A percentile compares a stretch with the other conserved stretches of the same genome.
Conservation (phyloP, 257 asterid genomes). For the Solanum rostratum region DNA sequence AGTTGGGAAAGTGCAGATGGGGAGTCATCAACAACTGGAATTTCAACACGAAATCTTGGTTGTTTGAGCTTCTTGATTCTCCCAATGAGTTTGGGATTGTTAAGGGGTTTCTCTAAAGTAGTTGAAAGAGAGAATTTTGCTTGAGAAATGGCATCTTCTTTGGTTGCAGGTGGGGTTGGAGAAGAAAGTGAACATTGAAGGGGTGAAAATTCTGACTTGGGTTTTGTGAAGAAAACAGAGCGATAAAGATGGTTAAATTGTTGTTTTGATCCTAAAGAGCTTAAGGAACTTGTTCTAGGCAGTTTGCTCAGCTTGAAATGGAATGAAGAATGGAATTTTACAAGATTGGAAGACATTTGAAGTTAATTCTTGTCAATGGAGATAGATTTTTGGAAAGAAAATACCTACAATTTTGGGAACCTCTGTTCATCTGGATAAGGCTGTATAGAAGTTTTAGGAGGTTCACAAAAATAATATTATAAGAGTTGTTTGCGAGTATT, state of each 20-base stretch:
- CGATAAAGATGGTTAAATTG: not conserved
- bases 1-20: slow-evolving; percentile 45
- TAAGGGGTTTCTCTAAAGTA: slow-evolving; percentile 66
- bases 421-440: not conserved
- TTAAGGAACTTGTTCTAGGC: not conserved
- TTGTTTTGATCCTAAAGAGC: not conserved
- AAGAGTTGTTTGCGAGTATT: too few relatives aligned
- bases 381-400: not conserved
- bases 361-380: not conserved
- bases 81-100: slow-evolving; percentile 67
- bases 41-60: slow-evolving; percentile 69
- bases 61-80: slow-evolving; percentile 77
- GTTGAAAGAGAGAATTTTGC: slow-evolving; percentile 61
- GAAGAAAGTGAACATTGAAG: slow-evolving; percentile 37
- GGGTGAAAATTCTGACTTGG: slow-evolving; percentile 6
- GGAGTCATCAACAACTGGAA: slow-evolving; percentile 74
- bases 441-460: not conserved
- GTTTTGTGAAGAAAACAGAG: slow-evolving; percentile 8
- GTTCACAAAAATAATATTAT: not conserved
- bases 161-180: slow-evolving; percentile 63
- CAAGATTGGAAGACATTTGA: slow-evolving; percentile 33
- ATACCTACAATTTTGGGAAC: not conserved
- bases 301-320: slow-evolving; percentile 9
- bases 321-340: slow-evolving; percentile 12
- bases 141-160: slow-evolving; percentile 78